Base-by-base conservation (phyloP, 163 green algal genomes). In the Scenedesmus sp. region DNA sequence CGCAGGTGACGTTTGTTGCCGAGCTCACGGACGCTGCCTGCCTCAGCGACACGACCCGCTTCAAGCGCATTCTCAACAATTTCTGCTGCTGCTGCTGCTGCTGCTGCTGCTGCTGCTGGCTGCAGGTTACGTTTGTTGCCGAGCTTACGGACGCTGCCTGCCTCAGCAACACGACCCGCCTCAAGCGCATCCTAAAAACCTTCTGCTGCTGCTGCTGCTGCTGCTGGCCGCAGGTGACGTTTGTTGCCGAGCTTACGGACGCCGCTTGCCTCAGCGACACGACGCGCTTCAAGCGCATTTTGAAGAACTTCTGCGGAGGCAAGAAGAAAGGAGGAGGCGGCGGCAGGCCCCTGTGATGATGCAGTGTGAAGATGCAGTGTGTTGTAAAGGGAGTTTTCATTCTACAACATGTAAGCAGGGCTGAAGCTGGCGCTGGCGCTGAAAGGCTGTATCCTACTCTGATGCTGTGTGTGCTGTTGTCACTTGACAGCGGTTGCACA, bases 231-330 rank as follows among this genome's bases (percentile, higher is more conserved):
- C 34, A 46, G 34, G 34, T 86, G 12, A 64, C 56, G 20, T 91
- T 91, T 52, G 20, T 94, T 20, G 62, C 70, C 0, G 86, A 93
- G 15, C 74, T 94, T 73, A 82, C 89, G 3, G 89, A 88, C 46
- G 4, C 59, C 9, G 66, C 87, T 3, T 92, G 79, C 7, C 64
- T 91, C 73, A 56, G 4, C 52, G 92, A 94, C 54, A 54, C 90
- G 12, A 82, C 64, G 4, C 88, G 86, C n/a, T 94, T 94, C 90
- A 94, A 94, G 79, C 55, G 84, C 5, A 56, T 92, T 62, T 18
- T 94, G 2, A 88, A 88, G n/a, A 90, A 62, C 55, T 92, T 92
- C 54, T 92, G 89, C 52, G 89, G 82, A 18, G 89, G 82, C 23
- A 92, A 90, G 18, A 92, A 92, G 82, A 92, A 92, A 13, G 88